Evolutionary conservation across 768 basidiomycete species (phyloP).

Genomic region (Pleurotus pulmonarius): DNA sequence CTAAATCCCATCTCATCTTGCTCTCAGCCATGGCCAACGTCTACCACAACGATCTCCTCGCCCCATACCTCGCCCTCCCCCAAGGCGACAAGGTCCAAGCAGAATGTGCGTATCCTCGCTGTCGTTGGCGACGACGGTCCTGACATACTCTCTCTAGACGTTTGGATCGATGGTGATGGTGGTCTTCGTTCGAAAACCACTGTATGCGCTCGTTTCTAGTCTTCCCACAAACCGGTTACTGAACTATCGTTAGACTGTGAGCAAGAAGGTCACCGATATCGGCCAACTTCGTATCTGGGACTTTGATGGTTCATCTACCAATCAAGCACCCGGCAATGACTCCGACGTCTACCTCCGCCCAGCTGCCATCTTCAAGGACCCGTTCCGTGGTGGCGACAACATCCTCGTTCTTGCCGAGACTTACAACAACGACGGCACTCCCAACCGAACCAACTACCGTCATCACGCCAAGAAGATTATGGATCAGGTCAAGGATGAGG

Average conservation of each 20-base stretch:
- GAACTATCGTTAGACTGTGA: conserved; percentile 61
- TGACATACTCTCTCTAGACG: conserved; percentile 52
- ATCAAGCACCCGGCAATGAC: conserved; percentile 93
- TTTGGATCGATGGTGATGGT: conserved; percentile 96
- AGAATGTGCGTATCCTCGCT: conserved; percentile 59
- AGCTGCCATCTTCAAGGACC: conserved; percentile 96
- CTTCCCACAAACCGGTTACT: conserved; percentile 10
- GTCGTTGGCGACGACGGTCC: conserved; percentile 14
- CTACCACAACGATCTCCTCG: conserved; percentile 83
- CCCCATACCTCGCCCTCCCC: conserved; percentile 82
- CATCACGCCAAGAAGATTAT: conserved; percentile 93
- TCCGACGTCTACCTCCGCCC: conserved; percentile 99
- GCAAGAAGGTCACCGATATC: conserved; percentile 83
- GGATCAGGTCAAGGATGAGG: conserved; percentile 78
- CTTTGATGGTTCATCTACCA: conserved; percentile 97
- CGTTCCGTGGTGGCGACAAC: conserved; percentile 98
- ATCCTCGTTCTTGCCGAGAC: conserved; percentile 96
- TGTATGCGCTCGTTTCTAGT: conserved; percentile 36
- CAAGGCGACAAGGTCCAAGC: conserved; percentile 95
- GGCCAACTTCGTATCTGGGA: conserved; percentile 96
- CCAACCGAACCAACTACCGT: conserved; percentile 95
- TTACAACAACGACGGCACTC: conserved; percentile 98
- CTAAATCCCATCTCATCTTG: conserved; percentile 17
- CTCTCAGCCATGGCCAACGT: conserved; percentile 28
- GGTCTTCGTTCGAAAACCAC: conserved; percentile 97